Conservation (phyloP, 805 yeast species). For the Saccharomycopsis babjevae region DNA sequence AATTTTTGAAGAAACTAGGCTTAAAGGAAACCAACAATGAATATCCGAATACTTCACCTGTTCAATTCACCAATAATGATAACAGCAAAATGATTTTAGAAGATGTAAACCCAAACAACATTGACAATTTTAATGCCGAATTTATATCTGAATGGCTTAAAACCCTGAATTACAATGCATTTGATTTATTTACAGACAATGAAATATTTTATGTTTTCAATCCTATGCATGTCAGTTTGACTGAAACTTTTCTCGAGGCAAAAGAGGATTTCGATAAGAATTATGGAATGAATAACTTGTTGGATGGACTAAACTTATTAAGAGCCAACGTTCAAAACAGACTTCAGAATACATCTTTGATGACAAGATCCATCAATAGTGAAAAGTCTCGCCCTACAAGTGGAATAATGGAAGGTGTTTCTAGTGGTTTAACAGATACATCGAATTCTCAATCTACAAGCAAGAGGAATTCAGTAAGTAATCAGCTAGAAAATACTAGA, state of each 20-base stretch:
- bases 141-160: conserved; percentile 45
- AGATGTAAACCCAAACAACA: conserved; percentile 27
- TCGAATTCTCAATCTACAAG: conserved; percentile 2
- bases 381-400: neutral
- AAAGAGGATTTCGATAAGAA: conserved; percentile 12
- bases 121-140: conserved; percentile 32
- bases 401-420: neutral
- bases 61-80: conserved; percentile 1
- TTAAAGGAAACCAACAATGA: conserved; percentile 27
- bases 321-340: conserved; percentile 16
- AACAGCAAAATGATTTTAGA: conserved; percentile 14
- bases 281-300: conserved; percentile 5
- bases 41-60: conserved; percentile 23
- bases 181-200: conserved; percentile 51
- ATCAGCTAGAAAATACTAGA: neutral
- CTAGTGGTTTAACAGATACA: neutral
- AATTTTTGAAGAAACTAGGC: conserved; percentile 35
- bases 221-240: conserved; percentile 30
- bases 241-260: conserved; percentile 7
- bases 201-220: conserved; percentile 56
- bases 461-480: conserved; percentile 1
- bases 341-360: conserved; percentile 3
- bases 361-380: neutral
- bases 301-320: conserved; percentile 15
- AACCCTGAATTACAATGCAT: conserved; percentile 46